Percentiles rank a stretch among this genome's conserved stretches.
Conservation (phyloP, 768 basidiomycete genomes). For the Tubosaeta sp. region DNA sequence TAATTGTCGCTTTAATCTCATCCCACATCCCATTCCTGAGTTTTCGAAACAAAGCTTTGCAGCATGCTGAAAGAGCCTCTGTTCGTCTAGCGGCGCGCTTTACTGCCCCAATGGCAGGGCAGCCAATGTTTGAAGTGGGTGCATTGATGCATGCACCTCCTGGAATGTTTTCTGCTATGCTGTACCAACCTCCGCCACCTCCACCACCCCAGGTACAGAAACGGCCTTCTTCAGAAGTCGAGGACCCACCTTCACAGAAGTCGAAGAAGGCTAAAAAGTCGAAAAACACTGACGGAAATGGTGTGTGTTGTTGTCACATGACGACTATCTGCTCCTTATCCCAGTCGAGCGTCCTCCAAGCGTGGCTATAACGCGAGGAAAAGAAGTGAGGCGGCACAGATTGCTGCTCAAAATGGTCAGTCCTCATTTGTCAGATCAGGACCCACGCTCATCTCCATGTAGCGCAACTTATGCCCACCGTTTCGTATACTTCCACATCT, state of each 20-base stretch:
- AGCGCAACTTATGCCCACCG: conserved; percentile 45
- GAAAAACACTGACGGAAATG: conserved; percentile 32
- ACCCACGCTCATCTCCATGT: conserved; percentile 14
- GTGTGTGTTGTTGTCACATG: conserved; percentile 18
- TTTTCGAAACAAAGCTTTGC: conserved; percentile 40
- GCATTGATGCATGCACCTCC: conserved; percentile 30
- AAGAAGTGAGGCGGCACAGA: conserved; percentile 64
- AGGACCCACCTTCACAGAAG: conserved; percentile 40
- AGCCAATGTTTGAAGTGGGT: conserved; percentile 33
- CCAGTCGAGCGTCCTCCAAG: conserved; percentile 41
- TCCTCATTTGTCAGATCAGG: conserved; percentile 7
- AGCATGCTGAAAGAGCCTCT: conserved; percentile 51
- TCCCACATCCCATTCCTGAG: conserved; percentile 20
- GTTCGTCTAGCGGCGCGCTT: conserved; percentile 56
- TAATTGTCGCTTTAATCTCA: conserved; percentile 25
- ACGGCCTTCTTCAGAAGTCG: conserved; percentile 36
- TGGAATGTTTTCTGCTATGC: conserved; percentile 23
- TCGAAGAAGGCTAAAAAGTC: conserved; percentile 45
- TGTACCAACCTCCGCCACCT: conserved; percentile 28
- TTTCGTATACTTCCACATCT: conserved; percentile 37
- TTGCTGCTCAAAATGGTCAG: conserved; percentile 61
- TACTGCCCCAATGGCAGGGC: conserved; percentile 28
- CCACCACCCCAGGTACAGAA: conserved; percentile 32
- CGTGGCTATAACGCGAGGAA: conserved; percentile 71
- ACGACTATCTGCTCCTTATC: conserved; percentile 9